Evolutionary conservation across 2,329 filamentous ascomycete species (phyloP), one percentile per base, ranked within the genome.

Genomic region (Pseudopyrenochaeta lycopersici): DNA sequence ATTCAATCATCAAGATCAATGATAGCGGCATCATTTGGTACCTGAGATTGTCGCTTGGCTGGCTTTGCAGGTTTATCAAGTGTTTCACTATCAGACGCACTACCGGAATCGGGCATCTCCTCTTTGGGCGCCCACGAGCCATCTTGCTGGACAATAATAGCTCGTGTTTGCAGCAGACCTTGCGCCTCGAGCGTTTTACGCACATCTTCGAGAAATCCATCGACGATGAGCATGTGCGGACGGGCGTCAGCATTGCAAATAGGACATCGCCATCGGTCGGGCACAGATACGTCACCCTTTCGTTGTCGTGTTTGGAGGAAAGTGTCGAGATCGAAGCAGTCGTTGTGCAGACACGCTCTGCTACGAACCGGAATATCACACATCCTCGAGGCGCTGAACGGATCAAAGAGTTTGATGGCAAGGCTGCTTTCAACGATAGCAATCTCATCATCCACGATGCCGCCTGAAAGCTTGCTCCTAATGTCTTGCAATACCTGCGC

Each of bases 261-360:
- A 0, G 95, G 95, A 66, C 95, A 99, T 58, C 85, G 89, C 92
- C 93, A 97, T 46, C 85, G 85, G 66, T 95, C 91, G 0, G 85
- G 80, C 49, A 83, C 76, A 1, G 73, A 65, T 0, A 46, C 59
- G 32, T 69, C 58, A 12, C 61, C 63, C 14, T 64, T 63, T 12
- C 58, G 52, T 11, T 49, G 54, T 36, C 56, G 73, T 35, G 62
- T 79, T 12, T 81, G 75, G 7, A 99, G 83, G 79, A 91, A 98
- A 1, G 85, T 93, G 17, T 90, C 84, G 7, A 97, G 85, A 71
- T 98, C 94, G 70, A 98, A 97, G 70, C 92, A 97, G 70, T 97
- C 91, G 31, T 89, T 79, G 70, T 99, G 94, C 20, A 80, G 79
- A 72, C 95, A 99, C 2, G 74, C 64, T 7, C 67, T 78, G 21